A percentile compares a stretch with the other conserved stretches of the same genome.
phyloP scores from a whole-genome alignment of 2,329 filamentous ascomycete genomes.

The Aureobasidium sp. region DNA sequence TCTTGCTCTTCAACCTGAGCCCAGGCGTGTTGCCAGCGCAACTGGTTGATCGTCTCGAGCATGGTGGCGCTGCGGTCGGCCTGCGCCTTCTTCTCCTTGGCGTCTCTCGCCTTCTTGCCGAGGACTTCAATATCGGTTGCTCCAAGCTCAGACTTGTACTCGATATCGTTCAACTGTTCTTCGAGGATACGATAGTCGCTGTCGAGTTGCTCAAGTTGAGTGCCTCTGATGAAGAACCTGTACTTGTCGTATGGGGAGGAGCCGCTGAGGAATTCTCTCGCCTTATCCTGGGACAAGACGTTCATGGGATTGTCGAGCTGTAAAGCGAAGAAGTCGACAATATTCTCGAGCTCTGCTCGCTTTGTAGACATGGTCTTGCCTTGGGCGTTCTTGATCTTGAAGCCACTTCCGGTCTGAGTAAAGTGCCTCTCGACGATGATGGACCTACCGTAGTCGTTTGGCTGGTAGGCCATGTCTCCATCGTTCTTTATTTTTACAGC shows the following conservation, averaged over 20 bases:
- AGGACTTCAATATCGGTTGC: slow-evolving; percentile 68
- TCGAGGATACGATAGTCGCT: slow-evolving; percentile 90
- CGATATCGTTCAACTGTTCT: slow-evolving; percentile 79
- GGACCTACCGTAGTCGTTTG: slow-evolving; percentile 81
- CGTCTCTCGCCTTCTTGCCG: slow-evolving; percentile 65
- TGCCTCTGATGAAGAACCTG: slow-evolving; percentile 95
- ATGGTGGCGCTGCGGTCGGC: slow-evolving; percentile 74
- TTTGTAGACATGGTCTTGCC: slow-evolving; percentile 82
- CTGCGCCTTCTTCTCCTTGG: slow-evolving; percentile 69
- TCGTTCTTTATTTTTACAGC: slow-evolving; percentile 92
- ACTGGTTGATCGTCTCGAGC: slow-evolving; percentile 63
- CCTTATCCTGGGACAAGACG: slow-evolving; percentile 94
- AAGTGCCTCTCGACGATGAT: slow-evolving; percentile 96
- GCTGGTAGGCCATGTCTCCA: slow-evolving; percentile 85
- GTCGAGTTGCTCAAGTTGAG: slow-evolving; percentile 92
- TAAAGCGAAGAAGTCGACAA: slow-evolving; percentile 91
- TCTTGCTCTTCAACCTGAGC: slow-evolving; percentile 85
- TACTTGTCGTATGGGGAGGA: slow-evolving; percentile 90
- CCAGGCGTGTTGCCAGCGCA: slow-evolving; percentile 82
- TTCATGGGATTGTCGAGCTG: slow-evolving; percentile 99
- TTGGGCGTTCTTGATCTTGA: slow-evolving; percentile 83
- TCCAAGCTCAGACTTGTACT: slow-evolving; percentile 67
- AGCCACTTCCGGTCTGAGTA: slow-evolving; percentile 77
- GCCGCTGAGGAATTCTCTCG: slow-evolving; percentile 90
- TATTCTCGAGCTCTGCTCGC: slow-evolving; percentile 89